Conservation (phyloP, 805 yeast genomes). For the Yarrowia porcina region DNA sequence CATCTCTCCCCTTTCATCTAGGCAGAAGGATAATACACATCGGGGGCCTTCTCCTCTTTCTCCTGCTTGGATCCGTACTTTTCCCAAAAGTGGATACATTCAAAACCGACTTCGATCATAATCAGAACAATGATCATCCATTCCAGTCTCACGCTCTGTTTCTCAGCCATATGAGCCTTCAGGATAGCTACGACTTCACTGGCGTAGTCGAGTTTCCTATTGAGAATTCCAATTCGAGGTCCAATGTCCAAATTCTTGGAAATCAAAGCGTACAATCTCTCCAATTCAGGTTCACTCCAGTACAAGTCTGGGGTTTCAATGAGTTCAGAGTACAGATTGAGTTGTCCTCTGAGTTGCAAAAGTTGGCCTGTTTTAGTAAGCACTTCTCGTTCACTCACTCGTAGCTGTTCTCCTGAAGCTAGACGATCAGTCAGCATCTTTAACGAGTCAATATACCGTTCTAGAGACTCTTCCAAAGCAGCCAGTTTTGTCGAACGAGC, state of each 20-base stretch:
- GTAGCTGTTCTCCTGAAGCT: slow-evolving; percentile 55
- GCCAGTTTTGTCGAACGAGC: slow-evolving; percentile 85
- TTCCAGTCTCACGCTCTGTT: slow-evolving; percentile 71
- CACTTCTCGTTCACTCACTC: slow-evolving; percentile 51
- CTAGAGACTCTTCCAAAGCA: slow-evolving; percentile 69
- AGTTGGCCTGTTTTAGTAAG: slow-evolving; percentile 69
- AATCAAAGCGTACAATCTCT: slow-evolving; percentile 66
- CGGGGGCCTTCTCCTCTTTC: background rate
- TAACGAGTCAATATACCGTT: slow-evolving; percentile 61
- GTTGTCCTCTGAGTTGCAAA: slow-evolving; percentile 71
- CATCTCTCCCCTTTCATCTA: background rate
- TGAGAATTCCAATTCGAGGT: slow-evolving; percentile 74
- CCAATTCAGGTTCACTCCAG: slow-evolving; percentile 88
- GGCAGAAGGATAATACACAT: background rate
- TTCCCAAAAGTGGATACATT: slow-evolving; percentile 58
- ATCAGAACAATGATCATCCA: slow-evolving; percentile 85
- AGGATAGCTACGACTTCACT: slow-evolving; percentile 83
- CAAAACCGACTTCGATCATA: slow-evolving; percentile 81
- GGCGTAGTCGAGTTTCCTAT: slow-evolving; percentile 83
- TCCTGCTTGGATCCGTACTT: background rate
- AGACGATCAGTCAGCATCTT: slow-evolving; percentile 62
- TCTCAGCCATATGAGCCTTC: slow-evolving; percentile 69
- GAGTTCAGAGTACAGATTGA: slow-evolving; percentile 81
- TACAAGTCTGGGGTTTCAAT: slow-evolving; percentile 90
- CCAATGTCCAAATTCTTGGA: slow-evolving; percentile 70